A percentile compares a stretch with the other conserved stretches of the same genome.
phyloP scores from a whole-genome alignment of 495 filamentous ascomycete species.

The Astrothelium macrocarpum region DNA sequence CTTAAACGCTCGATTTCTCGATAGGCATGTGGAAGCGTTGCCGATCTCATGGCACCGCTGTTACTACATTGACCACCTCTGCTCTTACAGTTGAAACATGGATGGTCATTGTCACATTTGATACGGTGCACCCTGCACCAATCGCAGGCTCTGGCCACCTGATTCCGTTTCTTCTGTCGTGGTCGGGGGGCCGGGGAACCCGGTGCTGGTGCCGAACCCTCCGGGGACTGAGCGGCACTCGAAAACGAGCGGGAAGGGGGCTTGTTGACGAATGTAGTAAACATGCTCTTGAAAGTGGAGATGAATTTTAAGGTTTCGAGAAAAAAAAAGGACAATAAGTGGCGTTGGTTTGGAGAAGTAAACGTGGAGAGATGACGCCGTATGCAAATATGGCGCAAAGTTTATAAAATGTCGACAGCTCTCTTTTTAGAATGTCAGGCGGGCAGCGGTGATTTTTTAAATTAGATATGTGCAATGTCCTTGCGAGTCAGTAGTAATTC shows the following conservation, averaged over 20 bases:
- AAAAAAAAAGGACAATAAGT: too few species aligned
- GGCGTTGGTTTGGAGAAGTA: too few species aligned
- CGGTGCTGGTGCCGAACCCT: not conserved
- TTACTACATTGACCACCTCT: constrained; percentile 35
- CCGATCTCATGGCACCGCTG: constrained; percentile 27
- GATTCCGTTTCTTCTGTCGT: constrained; percentile 26
- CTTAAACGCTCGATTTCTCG: constrained; percentile 38
- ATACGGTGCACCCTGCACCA: constrained; percentile 40
- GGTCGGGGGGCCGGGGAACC: not conserved
- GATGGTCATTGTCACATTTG: constrained; percentile 39
- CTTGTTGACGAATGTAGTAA: not conserved
- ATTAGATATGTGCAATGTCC: too few species aligned
- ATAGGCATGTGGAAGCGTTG: constrained; percentile 33
- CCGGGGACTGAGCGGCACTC: not conserved
- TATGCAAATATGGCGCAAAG: too few species aligned
- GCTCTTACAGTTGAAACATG: constrained; percentile 38
- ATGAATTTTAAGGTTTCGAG: too few species aligned
- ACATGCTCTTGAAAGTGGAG: not conserved
- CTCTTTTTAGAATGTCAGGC: too few species aligned
- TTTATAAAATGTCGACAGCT: too few species aligned
- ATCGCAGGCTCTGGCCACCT: constrained; percentile 41
- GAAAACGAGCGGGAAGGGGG: not conserved
- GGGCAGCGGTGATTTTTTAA: too few species aligned
- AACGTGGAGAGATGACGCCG: too few species aligned
- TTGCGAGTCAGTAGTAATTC: too few species aligned